Base-by-base conservation (phyloP, 169 alveolate species). In the Cryptosporidium parvum region DNA sequence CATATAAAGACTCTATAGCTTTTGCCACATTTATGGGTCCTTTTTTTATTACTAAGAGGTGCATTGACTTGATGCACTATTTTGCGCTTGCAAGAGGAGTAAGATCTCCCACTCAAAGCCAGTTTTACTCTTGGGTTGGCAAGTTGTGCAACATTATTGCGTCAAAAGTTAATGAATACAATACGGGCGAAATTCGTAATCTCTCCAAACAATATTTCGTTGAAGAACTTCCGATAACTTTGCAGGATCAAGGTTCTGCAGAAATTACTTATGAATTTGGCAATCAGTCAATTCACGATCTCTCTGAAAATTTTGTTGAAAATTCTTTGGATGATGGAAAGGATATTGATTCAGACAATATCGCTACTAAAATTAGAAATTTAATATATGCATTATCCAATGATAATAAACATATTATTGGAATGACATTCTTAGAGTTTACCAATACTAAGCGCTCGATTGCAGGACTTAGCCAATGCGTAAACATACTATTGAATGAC, bases 21-120 rank as follows among this genome's bases (percentile, higher is more conserved):
- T 80, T 80, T 80, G 89, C 89, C 2, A 80, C 89, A 37, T 80
- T 80, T 44, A 80, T 80, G 89, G 89, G 89, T 2, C 89, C 89
- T 31, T 62, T 80, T 65, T 80, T 80, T 33, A 80, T 80, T 61
- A 65, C 75, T 7, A 80, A 80, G 14, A 80, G 89, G 42, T 80
- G 89, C 52, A 65, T 65, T 33, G 89, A 80, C 67, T 67, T 80
- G 39, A 80, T 80, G 89, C 72, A 67, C 21, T 80, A 80, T 59
- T 80, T 80, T 80, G 89, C 89, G 4, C 70, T 67, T 8, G 89
- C 89, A 31, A 80, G 89, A 39, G 89, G 89, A 0, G 89, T 80
- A 10, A 80, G 75, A 80, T 80, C 73, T 8, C 75, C 89, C 16
- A 80, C 73, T 42, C 59, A 80, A 29, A 65, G 89, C 12, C 73